phyloP scores from a whole-genome alignment of 2,329 filamentous ascomycete species.

The Teratosphaeria viscida region DNA sequence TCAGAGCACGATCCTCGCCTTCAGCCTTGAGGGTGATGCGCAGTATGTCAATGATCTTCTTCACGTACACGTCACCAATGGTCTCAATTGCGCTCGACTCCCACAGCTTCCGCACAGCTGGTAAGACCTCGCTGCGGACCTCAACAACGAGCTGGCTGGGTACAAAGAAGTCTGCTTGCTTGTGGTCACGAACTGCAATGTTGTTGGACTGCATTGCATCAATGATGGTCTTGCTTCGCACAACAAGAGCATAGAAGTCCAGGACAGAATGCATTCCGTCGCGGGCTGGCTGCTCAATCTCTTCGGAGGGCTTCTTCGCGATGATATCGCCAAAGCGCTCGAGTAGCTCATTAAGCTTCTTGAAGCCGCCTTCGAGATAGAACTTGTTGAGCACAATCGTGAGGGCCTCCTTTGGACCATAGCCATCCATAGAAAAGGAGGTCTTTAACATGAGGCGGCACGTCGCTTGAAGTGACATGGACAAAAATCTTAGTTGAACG shows the following conservation, averaged over 20 bases:
- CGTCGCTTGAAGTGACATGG: conserved; percentile 13
- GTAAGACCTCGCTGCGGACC: conserved; percentile 67
- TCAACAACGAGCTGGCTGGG: conserved; percentile 76
- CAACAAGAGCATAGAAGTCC: conserved; percentile 66
- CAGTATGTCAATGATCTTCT: conserved; percentile 72
- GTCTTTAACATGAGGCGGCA: conserved; percentile 16
- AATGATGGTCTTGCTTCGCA: conserved; percentile 66
- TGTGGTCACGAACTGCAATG: conserved; percentile 34
- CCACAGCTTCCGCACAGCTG: conserved; percentile 71
- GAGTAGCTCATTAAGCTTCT: conserved; percentile 50
- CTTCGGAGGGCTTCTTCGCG: conserved; percentile 31
- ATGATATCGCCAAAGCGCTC: conserved; percentile 18
- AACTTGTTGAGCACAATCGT: conserved; percentile 79
- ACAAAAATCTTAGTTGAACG: conserved; percentile 15
- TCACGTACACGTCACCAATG: conserved; percentile 63
- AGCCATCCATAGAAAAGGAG: conserved; percentile 15
- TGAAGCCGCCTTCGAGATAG: conserved; percentile 68
- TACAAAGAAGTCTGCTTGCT: conserved; percentile 49
- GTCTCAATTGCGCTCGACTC: conserved; percentile 75
- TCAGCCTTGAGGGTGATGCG: conserved; percentile 70
- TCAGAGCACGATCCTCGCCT: conserved; percentile 56
- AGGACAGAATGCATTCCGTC: conserved; percentile 66
- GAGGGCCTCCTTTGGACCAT: conserved; percentile 28
- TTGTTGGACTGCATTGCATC: conserved; percentile 60
- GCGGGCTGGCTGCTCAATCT: conserved; percentile 8